Conservation (phyloP, 176 grass and related monocot genomes). For the Cenchrus fungigraminus region DNA sequence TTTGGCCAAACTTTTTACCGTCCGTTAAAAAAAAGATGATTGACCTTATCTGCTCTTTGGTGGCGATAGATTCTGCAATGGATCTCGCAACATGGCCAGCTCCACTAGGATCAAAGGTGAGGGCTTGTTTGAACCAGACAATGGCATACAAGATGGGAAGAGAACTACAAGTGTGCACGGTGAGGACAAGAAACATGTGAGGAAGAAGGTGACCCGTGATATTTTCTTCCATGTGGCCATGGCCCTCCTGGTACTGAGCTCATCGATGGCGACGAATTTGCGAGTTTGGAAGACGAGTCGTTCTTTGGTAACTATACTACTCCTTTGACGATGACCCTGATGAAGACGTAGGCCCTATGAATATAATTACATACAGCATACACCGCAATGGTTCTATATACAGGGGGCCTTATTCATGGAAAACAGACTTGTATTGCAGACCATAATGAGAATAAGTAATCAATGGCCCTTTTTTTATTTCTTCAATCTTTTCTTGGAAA, state of each 20-base stretch:
- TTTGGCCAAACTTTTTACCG: no score
- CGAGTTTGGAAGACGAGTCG: not conserved
- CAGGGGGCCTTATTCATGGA: not conserved
- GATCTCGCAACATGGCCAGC: not conserved
- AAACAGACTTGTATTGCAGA: not conserved
- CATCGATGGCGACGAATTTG: not conserved
- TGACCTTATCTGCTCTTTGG: no score
- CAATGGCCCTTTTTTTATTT: not conserved
- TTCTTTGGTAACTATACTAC: not conserved
- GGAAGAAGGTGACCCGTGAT: not conserved
- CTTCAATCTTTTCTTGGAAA: not conserved
- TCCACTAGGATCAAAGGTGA: not conserved
- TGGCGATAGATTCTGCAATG: not conserved
- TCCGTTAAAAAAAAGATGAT: no score
- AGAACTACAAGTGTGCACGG: no score
- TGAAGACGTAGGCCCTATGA: not conserved
- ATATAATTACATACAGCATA: not conserved
- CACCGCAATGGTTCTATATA: not conserved
- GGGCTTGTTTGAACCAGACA: no score
- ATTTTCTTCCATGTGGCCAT: not conserved
- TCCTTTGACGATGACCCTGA: not conserved
- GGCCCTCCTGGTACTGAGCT: not conserved
- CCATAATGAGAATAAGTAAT: not conserved
- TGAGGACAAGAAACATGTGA: not conserved
- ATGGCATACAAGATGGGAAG: no score